Conservation (phyloP, 768 basidiomycete species). For the Leccinum disarticulatum region DNA sequence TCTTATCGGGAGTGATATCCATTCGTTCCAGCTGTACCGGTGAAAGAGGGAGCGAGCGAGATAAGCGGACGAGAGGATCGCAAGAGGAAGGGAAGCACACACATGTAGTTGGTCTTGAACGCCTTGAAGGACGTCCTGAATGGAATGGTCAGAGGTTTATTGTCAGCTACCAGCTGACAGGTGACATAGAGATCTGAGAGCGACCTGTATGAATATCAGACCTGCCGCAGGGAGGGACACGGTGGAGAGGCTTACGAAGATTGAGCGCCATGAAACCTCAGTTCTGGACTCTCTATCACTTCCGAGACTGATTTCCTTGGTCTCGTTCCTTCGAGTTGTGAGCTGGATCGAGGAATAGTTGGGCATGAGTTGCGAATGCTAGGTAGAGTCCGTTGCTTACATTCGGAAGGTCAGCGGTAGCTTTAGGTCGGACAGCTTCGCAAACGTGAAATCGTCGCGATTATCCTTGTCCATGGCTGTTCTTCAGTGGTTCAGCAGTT, state of each 20-base stretch:
- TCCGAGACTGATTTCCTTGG: conserved; percentile 73
- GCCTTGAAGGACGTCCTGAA: conserved; percentile 92
- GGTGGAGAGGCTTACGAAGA: conserved; percentile 50
- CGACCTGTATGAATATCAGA: conserved; percentile 49
- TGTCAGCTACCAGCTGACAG: conserved; percentile 89
- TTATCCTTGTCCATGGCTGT: conserved; percentile 56
- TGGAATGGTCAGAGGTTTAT: conserved; percentile 89
- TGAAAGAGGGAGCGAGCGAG: not conserved
- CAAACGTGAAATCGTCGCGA: conserved; percentile 90
- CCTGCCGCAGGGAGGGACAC: conserved; percentile 7
- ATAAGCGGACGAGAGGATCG: not conserved
- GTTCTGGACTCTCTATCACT: conserved; percentile 77
- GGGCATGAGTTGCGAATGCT: not conserved
- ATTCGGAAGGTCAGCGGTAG: conserved; percentile 85
- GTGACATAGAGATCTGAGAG: conserved; percentile 93
- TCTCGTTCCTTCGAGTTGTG: conserved; percentile 82
- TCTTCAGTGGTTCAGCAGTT: not conserved
- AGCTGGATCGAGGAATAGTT: conserved; percentile 43
- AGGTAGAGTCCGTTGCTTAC: conserved; percentile 39
- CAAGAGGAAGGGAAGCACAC: conserved; percentile 24
- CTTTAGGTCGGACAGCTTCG: conserved; percentile 85
- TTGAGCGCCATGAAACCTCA: conserved; percentile 81
- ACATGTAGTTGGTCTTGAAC: conserved; percentile 84
- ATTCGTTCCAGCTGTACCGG: conserved; percentile 85
- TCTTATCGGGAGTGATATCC: conserved; percentile 86